Conservation (phyloP, 1,139 yeast genomes). For the Zhuliangozyma blackwelliae region DNA sequence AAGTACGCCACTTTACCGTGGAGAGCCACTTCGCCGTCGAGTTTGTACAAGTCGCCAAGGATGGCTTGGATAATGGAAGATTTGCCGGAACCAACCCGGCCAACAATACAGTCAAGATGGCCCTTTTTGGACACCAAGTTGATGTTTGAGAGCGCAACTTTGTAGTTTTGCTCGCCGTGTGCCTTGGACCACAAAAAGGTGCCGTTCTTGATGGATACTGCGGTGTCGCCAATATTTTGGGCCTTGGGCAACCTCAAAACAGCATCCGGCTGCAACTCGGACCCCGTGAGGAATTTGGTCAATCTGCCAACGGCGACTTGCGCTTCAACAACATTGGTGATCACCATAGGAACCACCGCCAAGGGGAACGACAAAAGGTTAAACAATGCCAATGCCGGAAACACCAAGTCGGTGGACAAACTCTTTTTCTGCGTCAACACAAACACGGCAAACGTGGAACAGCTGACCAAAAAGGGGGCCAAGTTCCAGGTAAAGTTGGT, state of each 20-base stretch:
- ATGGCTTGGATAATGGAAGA: slow-evolving; percentile 81
- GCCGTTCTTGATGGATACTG: slow-evolving; percentile 67
- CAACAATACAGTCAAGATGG: slow-evolving; percentile 81
- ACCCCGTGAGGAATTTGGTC: slow-evolving; percentile 64
- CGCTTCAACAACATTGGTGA: slow-evolving; percentile 83
- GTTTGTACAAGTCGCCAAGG: slow-evolving; percentile 80
- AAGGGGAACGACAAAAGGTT: slow-evolving; percentile 87
- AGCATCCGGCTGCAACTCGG: slow-evolving; percentile 80
- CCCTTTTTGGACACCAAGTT: slow-evolving; percentile 73
- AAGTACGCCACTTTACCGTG: slow-evolving; percentile 87
- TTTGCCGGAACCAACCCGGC: slow-evolving; percentile 91
- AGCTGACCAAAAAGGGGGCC: slow-evolving; percentile 88
- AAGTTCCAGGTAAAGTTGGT: slow-evolving; percentile 77
- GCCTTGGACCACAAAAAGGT: slow-evolving; percentile 87
- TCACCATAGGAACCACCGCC: slow-evolving; percentile 89
- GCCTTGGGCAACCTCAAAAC: slow-evolving; percentile 56
- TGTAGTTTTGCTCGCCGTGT: slow-evolving; percentile 56
- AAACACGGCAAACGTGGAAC: slow-evolving; percentile 85
- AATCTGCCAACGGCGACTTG: slow-evolving; percentile 83
- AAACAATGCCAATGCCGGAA: slow-evolving; percentile 88
- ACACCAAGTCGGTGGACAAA: slow-evolving; percentile 85
- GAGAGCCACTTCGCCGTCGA: slow-evolving; percentile 67
- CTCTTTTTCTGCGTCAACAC: slow-evolving; percentile 61
- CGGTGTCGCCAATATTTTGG: slow-evolving; percentile 55
- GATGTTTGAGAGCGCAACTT: slow-evolving; percentile 71